Evolutionary conservation across 352 stramenopile genomes (phyloP).

Genomic region (Globisporangium perplexum): DNA sequence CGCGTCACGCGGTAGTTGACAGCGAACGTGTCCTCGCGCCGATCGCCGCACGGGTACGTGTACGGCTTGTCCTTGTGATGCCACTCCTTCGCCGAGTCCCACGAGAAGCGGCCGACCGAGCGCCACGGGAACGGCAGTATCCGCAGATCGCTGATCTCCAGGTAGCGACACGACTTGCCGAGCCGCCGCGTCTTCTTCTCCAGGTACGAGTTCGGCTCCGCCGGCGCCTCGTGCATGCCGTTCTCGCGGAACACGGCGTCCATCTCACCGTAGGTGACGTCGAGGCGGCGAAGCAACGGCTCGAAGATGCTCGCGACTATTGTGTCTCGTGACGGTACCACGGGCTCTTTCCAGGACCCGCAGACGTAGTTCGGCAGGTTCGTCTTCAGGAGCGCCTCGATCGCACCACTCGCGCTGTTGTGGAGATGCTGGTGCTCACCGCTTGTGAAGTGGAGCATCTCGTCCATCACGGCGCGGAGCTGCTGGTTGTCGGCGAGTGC

Average conservation of each 20-base stretch:
- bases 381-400: not conserved
- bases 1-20: constrained; percentile 6
- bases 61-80: constrained; percentile 10
- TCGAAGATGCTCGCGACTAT: not conserved
- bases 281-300: not conserved
- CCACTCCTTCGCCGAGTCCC: constrained; percentile 1
- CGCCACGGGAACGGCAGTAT: constrained; percentile 3
- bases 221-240: not conserved
- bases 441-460: not conserved
- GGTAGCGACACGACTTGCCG: not conserved
- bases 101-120: not conserved
- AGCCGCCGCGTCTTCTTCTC: constrained; percentile 1
- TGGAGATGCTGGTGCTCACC: not conserved
- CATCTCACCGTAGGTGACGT: constrained; percentile 1
- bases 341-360: not conserved
- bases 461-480: constrained; percentile 10
- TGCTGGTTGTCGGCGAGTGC: constrained; percentile 4
- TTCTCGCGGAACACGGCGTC: constrained; percentile 8
- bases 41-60: not conserved
- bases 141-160: constrained; percentile 4
- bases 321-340: not conserved
- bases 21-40: constrained; percentile 6
- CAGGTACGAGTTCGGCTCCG: constrained; percentile 1
- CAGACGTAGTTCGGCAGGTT: constrained; percentile 3
- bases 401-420: not conserved